A percentile compares a stretch with the other conserved stretches of the same genome.
Evolutionary conservation across 768 basidiomycete species (phyloP).

Genomic region (Rhodotorula kratochvilovae): DNA sequence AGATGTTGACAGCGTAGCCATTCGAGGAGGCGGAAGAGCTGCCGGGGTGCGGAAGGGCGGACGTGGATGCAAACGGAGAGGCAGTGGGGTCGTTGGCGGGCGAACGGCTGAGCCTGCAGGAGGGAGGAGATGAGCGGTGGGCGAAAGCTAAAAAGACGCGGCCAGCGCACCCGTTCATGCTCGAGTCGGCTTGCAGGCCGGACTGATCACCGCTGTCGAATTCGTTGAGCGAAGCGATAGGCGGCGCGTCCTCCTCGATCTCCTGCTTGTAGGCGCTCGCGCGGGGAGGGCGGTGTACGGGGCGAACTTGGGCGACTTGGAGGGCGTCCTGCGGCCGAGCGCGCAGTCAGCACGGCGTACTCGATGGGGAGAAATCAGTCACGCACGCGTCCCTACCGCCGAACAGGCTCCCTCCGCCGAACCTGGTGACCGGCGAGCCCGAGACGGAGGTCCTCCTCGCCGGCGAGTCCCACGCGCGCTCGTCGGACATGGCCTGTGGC

Average conservation of each 20-base stretch:
- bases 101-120: slow-evolving; percentile 6
- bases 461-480: slow-evolving; percentile 30
- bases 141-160: background rate
- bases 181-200: background rate
- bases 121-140: background rate
- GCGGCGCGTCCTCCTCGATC: slow-evolving; percentile 42
- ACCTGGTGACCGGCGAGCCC: slow-evolving; percentile 29
- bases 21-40: background rate
- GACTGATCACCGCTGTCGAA: slow-evolving; percentile 11
- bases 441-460: slow-evolving; percentile 20
- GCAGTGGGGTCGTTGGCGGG: slow-evolving; percentile 5
- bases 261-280: slow-evolving; percentile 62
- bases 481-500: slow-evolving; percentile 18
- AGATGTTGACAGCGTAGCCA: slow-evolving; percentile 59
- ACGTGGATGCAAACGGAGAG: slow-evolving; percentile 25
- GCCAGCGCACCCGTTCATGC: background rate
- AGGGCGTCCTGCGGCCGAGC: slow-evolving; percentile 15
- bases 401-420: slow-evolving; percentile 26
- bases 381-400: slow-evolving; percentile 15
- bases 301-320: slow-evolving; percentile 31
- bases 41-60: slow-evolving; percentile 1
- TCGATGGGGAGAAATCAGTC: no score
- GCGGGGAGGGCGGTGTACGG: slow-evolving; percentile 22
- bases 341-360: background rate
- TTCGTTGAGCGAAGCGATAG: slow-evolving; percentile 36